Evolutionary conservation across 768 basidiomycete genomes (phyloP).

Genomic region (Pleurotus citrinopileatus): DNA sequence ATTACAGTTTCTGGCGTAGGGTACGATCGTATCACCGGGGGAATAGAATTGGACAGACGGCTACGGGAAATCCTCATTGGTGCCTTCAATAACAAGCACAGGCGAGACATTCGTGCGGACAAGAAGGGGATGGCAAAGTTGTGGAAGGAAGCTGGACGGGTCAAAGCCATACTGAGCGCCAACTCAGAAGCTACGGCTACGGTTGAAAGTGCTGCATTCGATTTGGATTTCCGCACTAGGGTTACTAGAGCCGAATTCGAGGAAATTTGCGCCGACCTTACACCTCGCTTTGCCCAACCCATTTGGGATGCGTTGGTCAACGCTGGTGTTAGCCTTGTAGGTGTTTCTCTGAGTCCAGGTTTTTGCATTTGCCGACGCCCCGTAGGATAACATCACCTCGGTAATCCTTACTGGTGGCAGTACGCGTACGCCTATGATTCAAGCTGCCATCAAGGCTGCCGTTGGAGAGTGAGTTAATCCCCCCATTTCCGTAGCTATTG

Average conservation of each 20-base stretch:
- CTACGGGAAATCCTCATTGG: slow-evolving; percentile 78
- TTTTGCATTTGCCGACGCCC: slow-evolving; percentile 8
- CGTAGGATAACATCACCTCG: slow-evolving; percentile 75
- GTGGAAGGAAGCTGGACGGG: slow-evolving; percentile 88
- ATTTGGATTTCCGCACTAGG: slow-evolving; percentile 85
- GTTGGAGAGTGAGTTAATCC: slow-evolving; percentile 70
- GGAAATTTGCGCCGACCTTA: slow-evolving; percentile 63
- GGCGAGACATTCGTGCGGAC: slow-evolving; percentile 66
- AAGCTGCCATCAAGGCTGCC: slow-evolving; percentile 69
- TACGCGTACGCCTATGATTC: slow-evolving; percentile 90
- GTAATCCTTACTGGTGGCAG: slow-evolving; percentile 93
- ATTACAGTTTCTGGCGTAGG: slow-evolving; percentile 81
- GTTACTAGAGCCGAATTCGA: slow-evolving; percentile 82
- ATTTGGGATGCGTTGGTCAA: slow-evolving; percentile 68
- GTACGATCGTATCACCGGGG: slow-evolving; percentile 73
- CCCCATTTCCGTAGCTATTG: neutral
- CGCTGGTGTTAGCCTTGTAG: slow-evolving; percentile 66
- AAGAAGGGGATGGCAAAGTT: slow-evolving; percentile 88
- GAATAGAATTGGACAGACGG: slow-evolving; percentile 81
- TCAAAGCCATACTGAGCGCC: slow-evolving; percentile 92
- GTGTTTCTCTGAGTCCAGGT: slow-evolving; percentile 16
- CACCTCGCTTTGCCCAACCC: slow-evolving; percentile 61
- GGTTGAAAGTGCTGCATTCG: slow-evolving; percentile 87
- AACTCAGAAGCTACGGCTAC: slow-evolving; percentile 76
- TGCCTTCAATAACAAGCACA: slow-evolving; percentile 71